Evolutionary conservation across 2,329 filamentous ascomycete species (phyloP), one percentile per base, ranked within the genome.

Genomic region (Fusarium sp.): DNA sequence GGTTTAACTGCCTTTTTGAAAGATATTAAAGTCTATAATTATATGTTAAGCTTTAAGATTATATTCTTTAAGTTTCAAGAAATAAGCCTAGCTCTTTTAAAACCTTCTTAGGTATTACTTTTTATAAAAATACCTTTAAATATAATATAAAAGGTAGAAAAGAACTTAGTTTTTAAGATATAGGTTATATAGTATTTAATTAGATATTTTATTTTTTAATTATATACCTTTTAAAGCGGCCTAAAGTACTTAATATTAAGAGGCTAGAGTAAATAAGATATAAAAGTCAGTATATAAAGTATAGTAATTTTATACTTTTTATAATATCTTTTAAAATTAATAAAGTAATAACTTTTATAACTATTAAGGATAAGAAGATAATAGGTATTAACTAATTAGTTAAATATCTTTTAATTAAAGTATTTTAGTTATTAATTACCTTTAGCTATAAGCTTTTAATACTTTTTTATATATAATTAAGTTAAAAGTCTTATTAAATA

Each of bases 41-140:
- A 45, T 45, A 45, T 45, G 30, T 45, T 45, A 45, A 45, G 43
- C 26, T 46, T 32, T 46, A 32, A 46, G 17, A 30, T 46, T 14
- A 46, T 32, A 46, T 10, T 6, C 7, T 46, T 7, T 32, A 46
- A 10, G 10, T 46, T 32, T 32, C 32, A 32, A 32, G 5, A 6
- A 46, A 5, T n/a, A 46, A 46, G 5, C 4, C 26, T 46, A 30
- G n/a, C n/a, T 46, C 5, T 7, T 46, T 19, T 46, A 46, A 46
- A 46, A 20, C 17, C 26, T 19, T 15, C 7, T 13, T 45, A 10
- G 13, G 30, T 45, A 45, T 45, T 43, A 17, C 3, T 26, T 17
- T 26, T 9, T 26, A 26, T 43, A 17, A 26, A 13, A 17, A 17
- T 43, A 26, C 14, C 13, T 26, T 43, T 7, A 26, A 17, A 43